These are phyloP conservation scores for Solanum piurae DNA, from an alignment of 257 asterid genomes.

Conservation along the genomic window DNA sequence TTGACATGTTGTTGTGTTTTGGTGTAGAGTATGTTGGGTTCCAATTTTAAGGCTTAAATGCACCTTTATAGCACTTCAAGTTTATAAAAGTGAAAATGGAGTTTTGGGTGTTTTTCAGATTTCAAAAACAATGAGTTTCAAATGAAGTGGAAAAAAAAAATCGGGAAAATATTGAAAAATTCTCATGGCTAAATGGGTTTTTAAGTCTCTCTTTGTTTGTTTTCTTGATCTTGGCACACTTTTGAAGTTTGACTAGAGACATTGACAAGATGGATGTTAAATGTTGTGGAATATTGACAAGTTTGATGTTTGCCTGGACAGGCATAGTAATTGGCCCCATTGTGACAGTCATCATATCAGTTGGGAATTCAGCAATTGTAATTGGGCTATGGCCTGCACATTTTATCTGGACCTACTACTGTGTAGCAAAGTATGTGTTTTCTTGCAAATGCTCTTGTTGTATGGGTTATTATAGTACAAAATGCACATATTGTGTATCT, in stretches of 20 bases:
- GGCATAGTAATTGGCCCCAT: slow-evolving; percentile 58
- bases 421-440: slow-evolving; percentile 49
- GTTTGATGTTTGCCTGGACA: slow-evolving; percentile 24
- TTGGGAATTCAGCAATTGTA: slow-evolving; percentile 73
- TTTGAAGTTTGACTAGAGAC: background rate
- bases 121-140: background rate
- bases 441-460: background rate
- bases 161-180: background rate
- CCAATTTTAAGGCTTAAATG: background rate
- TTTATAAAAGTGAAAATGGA: too few species aligned
- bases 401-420: slow-evolving; percentile 72
- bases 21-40: background rate
- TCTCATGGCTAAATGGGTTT: background rate
- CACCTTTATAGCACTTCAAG: background rate
- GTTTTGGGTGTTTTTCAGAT: too few species aligned
- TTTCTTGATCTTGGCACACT: background rate
- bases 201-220: background rate
- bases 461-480: background rate
- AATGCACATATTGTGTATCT: background rate
- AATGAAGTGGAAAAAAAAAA: background rate
- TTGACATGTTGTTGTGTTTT: background rate
- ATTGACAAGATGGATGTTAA: background rate
- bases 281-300: background rate
- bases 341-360: slow-evolving; percentile 18
- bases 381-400: slow-evolving; percentile 89